These are phyloP conservation scores for Metarhizium rileyi DNA, from an alignment of 2,329 filamentous ascomycete genomes.

Conservation along the genomic window DNA sequence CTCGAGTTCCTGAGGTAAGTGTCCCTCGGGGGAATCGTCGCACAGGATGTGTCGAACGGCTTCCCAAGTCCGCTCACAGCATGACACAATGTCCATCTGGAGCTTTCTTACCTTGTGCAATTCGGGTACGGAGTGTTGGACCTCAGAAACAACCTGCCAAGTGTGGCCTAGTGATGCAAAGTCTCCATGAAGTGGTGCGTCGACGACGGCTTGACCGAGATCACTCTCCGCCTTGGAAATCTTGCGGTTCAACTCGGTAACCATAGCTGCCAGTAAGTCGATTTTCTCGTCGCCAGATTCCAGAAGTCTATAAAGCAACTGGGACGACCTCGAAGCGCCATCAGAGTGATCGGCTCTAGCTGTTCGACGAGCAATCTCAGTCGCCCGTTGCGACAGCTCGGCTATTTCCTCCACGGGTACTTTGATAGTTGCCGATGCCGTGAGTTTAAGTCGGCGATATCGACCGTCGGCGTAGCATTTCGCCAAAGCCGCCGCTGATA, in stretches of 20 bases:
- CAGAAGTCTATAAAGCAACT: constrained; percentile 55
- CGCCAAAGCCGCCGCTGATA: constrained; percentile 39
- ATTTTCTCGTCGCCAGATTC: constrained; percentile 30
- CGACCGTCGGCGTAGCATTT: constrained; percentile 35
- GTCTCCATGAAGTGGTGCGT: constrained; percentile 59
- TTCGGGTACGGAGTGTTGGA: constrained; percentile 27
- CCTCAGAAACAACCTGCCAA: constrained; percentile 39
- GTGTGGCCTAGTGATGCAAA: constrained; percentile 55
- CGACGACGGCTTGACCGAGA: constrained; percentile 55
- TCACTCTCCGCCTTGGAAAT: constrained; percentile 53
- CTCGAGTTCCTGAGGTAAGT: constrained; percentile 67
- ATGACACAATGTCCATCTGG: constrained; percentile 46
- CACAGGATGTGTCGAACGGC: constrained; percentile 72
- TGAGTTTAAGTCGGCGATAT: constrained; percentile 18
- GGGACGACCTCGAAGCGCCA: constrained; percentile 70
- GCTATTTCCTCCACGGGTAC: constrained; percentile 25
- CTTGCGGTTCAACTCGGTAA: constrained; percentile 55
- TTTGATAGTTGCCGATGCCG: constrained; percentile 6
- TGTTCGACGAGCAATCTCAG: constrained; percentile 54
- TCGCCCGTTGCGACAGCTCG: constrained; percentile 41
- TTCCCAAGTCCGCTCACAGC: constrained; percentile 64
- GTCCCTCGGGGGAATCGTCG: constrained; percentile 88
- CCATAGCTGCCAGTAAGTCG: constrained; percentile 45
- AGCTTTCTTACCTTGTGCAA: constrained; percentile 27
- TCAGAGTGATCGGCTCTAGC: constrained; percentile 88